Percentiles rank a stretch among this genome's conserved stretches.
These are phyloP conservation scores for Penicillium sp. DNA, from an alignment of 2,329 filamentous ascomycete genomes.

Conservation along the genomic window DNA sequence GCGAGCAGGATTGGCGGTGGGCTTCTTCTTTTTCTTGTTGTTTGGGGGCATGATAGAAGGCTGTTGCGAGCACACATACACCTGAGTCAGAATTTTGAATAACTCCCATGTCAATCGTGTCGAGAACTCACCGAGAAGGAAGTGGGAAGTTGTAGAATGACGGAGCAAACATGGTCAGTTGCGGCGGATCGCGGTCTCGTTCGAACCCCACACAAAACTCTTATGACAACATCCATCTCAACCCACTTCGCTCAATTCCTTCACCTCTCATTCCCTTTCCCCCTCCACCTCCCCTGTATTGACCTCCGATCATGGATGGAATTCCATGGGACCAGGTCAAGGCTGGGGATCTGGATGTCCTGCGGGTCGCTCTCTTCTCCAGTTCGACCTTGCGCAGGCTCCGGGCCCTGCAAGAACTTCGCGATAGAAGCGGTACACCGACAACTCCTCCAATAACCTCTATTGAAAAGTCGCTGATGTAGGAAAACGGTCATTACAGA, in stretches of 20 bases:
- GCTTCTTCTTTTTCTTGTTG: conserved; percentile 91
- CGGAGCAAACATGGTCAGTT: conserved; percentile 15
- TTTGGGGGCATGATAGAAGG: conserved; percentile 55
- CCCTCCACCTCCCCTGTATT: conserved; percentile 29
- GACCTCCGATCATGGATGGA: conserved; percentile 38
- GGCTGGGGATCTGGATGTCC: conserved; percentile 37
- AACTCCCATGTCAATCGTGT: no score
- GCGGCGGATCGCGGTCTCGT: conserved; percentile 18
- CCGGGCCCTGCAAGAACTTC: conserved; percentile 40
- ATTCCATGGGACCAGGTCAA: conserved; percentile 43
- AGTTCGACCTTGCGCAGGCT: conserved; percentile 40
- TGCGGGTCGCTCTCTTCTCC: conserved; percentile 38
- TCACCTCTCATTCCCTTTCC: conserved; percentile 13
- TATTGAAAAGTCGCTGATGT: conserved; percentile 1
- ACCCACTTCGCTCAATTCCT: conserved; percentile 22
- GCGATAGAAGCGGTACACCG: conserved; percentile 40
- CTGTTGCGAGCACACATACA: conserved; percentile 1
- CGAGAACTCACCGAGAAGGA: not conserved
- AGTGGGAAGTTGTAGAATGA: conserved; percentile 12
- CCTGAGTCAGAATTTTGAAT: not conserved
- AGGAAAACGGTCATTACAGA: conserved; percentile 24
- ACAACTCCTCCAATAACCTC: conserved; percentile 5
- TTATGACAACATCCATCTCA: conserved; percentile 37
- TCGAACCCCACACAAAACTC: conserved; percentile 35
- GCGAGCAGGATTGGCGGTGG: conserved; percentile 75